Percentiles rank a stretch among this genome's conserved stretches.
phyloP scores from a whole-genome alignment of 805 yeast genomes.

The Wickerhamiella allomyrinae region DNA sequence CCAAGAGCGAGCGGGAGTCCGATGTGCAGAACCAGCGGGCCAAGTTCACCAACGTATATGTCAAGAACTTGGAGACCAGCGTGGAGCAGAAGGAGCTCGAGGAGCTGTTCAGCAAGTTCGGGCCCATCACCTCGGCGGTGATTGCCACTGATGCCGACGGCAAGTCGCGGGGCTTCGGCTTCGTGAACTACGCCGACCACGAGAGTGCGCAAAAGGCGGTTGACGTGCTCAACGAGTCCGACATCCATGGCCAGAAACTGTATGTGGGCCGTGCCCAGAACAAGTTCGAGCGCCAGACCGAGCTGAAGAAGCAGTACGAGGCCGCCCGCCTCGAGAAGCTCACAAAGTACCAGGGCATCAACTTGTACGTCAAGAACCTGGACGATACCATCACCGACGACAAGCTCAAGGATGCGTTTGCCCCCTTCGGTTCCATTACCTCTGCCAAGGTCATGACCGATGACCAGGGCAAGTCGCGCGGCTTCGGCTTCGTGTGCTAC shows the following conservation, averaged over 20 bases:
- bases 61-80: slow-evolving; percentile 69
- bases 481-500: slow-evolving; percentile 97
- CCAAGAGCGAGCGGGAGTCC: slow-evolving; percentile 87
- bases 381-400: slow-evolving; percentile 89
- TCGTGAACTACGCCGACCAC: slow-evolving; percentile 80
- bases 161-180: slow-evolving; percentile 90
- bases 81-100: slow-evolving; percentile 45
- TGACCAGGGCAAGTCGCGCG: slow-evolving; percentile 89
- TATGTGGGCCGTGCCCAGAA: slow-evolving; percentile 98
- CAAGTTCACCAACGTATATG: slow-evolving; percentile 90
- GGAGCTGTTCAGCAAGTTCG: slow-evolving; percentile 57
- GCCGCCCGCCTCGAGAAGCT: slow-evolving; percentile 80
- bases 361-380: slow-evolving; percentile 91
- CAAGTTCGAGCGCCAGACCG: slow-evolving; percentile 94
- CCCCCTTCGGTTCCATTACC: slow-evolving; percentile 87
- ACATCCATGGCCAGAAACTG: slow-evolving; percentile 62
- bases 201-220: slow-evolving; percentile 83
- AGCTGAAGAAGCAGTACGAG: slow-evolving; percentile 89
- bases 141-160: slow-evolving; percentile 72
- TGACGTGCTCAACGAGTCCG: slow-evolving; percentile 78
- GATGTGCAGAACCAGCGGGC: slow-evolving; percentile 82
- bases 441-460: slow-evolving; percentile 94
- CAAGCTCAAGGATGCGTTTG: slow-evolving; percentile 78
- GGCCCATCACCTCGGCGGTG: slow-evolving; percentile 70
- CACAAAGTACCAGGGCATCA: slow-evolving; percentile 93